phyloP scores from a whole-genome alignment of 805 yeast genomes.

The Schwanniomyces yamadae region DNA sequence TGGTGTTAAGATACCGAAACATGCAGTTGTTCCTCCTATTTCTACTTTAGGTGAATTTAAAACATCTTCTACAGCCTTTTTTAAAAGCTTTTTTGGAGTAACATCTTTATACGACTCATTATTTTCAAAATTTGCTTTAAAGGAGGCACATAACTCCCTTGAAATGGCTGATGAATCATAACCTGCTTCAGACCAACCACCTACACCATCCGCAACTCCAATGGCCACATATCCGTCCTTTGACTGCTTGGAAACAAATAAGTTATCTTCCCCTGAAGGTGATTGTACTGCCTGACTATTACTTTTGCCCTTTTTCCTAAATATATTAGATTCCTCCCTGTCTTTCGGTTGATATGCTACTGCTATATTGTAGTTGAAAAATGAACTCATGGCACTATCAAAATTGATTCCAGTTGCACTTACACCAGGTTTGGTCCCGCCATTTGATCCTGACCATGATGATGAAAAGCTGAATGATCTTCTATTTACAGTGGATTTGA shows the following conservation, averaged over 20 bases:
- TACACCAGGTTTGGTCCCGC: constrained; percentile 11
- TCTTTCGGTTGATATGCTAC: constrained; percentile 77
- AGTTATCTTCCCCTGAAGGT: constrained; percentile 78
- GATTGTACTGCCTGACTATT: constrained; percentile 42
- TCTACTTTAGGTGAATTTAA: constrained; percentile 56
- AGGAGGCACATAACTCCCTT: constrained; percentile 65
- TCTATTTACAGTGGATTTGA: constrained; percentile 9
- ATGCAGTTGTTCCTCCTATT: constrained; percentile 94
- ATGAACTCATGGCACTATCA: constrained; percentile 17
- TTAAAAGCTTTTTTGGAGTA: constrained; percentile 51
- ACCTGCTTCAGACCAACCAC: constrained; percentile 95
- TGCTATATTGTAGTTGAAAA: constrained; percentile 51
- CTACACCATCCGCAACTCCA: constrained; percentile 97
- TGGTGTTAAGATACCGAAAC: constrained; percentile 69
- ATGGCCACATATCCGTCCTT: constrained; percentile 47
- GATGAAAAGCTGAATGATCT: constrained; percentile 22
- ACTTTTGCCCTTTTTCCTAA: constrained; percentile 28
- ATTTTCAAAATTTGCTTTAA: constrained; percentile 40
- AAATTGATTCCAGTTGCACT: constrained; percentile 17
- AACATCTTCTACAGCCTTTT: constrained; percentile 55
- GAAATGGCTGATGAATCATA: constrained; percentile 87
- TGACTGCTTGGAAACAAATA: constrained; percentile 47
- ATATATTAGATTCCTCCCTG: constrained; percentile 50
- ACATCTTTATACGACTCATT: constrained; percentile 5
- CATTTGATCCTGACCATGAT: constrained; percentile 13